Evolutionary conservation across 225 moss, liverwort and hornwort genomes (phyloP).

Genomic region (Takakia lepidozioides): DNA sequence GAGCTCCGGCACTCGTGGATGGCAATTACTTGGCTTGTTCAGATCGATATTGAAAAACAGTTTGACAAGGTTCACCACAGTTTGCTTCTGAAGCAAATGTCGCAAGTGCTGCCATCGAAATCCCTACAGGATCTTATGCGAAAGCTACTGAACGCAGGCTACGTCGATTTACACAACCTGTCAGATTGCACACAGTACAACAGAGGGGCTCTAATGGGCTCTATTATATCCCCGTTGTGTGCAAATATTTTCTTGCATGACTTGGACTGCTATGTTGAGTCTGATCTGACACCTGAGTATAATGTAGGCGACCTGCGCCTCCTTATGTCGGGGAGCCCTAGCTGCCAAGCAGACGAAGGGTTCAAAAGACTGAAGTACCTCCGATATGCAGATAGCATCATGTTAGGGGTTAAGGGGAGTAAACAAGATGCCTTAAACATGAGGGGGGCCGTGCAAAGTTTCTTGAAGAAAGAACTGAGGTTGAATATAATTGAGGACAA

Average conservation of each 20-base stretch:
- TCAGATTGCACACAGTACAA: slow-evolving; percentile 45
- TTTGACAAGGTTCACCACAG: slow-evolving; percentile 23
- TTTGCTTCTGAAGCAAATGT: slow-evolving; percentile 43
- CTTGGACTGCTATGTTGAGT: slow-evolving; percentile 54
- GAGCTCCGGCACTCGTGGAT: not conserved
- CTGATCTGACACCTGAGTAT: slow-evolving; percentile 44
- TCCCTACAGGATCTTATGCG: slow-evolving; percentile 49
- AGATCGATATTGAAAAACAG: not conserved
- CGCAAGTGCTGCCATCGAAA: slow-evolving; percentile 28
- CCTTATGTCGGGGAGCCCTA: no score
- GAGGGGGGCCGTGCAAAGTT: slow-evolving; percentile 27
- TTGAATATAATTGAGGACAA: slow-evolving; percentile 36
- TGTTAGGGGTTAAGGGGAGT: slow-evolving; percentile 47
- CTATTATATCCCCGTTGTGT: slow-evolving; percentile 44
- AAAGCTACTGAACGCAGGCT: slow-evolving; percentile 55
- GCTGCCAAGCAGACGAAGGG: slow-evolving; percentile 16
- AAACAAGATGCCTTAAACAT: slow-evolving; percentile 36
- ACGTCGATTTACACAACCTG: slow-evolving; percentile 54
- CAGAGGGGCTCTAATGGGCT: slow-evolving; percentile 29
- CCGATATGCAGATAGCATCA: slow-evolving; percentile 48
- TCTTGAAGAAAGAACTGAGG: slow-evolving; percentile 36
- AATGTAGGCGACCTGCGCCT: slow-evolving; percentile 22
- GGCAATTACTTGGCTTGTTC: not conserved
- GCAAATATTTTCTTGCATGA: slow-evolving; percentile 44
- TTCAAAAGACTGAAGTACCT: slow-evolving; percentile 36